Base-by-base conservation (phyloP, 768 basidiomycete genomes). In the Naematelia encephala region DNA sequence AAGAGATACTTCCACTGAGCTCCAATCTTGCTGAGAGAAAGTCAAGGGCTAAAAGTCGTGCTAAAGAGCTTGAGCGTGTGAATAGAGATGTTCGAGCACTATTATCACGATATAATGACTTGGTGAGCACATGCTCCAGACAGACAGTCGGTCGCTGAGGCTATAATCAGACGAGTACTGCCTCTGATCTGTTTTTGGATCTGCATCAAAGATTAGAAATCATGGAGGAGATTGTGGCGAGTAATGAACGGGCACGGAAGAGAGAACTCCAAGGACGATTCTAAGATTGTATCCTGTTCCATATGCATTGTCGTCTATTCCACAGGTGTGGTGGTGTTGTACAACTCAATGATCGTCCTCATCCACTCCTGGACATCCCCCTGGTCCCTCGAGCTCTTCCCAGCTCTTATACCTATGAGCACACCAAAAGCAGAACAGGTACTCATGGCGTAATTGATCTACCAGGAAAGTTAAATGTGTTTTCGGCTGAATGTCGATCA, bases 361-460 rank as follows among this genome's bases (percentile, higher is more conserved):
- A 10, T 72, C 69, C 56, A 68, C 61, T 5, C 75, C 75, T 14
- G 75, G 75, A 63, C 75, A 77, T 27, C 75, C 75, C 2, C 73
- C 75, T 8, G 68, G 53, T 14, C 64, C 72, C 4, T 77, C 75
- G 70, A 77, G 70, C 57, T 75, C 75, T 13, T 72, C 67, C 39
- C 62, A 69, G 25, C 60, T 66, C 0, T 16, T 48, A 58, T 77
- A 77, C 47, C 67, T 66, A 50, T 63, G 68, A 0, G 68, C 64
- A 44, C 75, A 77, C 73, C 73, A 77, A 58, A 75, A 73, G 34
- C 75, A 77, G 57, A 69, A 75, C 11, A 74, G 51, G 55, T 77
- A 66, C 25, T 77, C 73, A 56, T 64, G 56, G 12, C 75, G 64
- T 1, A 77, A 56, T 51, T 72, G 66, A 16, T 63, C 65, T 19